Conservation (phyloP, 768 basidiomycete species). For the Vishniacozyma victoriae region DNA sequence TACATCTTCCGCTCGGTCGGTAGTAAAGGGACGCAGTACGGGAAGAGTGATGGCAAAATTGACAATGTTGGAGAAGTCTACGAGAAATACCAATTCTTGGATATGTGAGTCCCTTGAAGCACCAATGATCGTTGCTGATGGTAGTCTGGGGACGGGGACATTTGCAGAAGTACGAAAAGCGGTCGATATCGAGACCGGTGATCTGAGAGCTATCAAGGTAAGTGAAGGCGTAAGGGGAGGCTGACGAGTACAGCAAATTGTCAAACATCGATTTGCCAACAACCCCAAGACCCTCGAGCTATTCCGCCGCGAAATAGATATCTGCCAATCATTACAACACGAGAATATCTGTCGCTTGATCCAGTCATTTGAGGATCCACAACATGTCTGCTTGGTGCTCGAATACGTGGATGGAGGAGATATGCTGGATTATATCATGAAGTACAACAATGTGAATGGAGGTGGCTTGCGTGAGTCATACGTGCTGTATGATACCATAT, state of each 20-base stretch:
- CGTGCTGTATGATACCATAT: neutral
- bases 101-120: slow-evolving; percentile 22
- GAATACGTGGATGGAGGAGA: slow-evolving; percentile 86
- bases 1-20: slow-evolving; percentile 43
- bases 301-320: slow-evolving; percentile 68
- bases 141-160: slow-evolving; percentile 70
- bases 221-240: slow-evolving; percentile 3
- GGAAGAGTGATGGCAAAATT: slow-evolving; percentile 11
- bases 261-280: slow-evolving; percentile 36
- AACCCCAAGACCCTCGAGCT: slow-evolving; percentile 44
- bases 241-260: slow-evolving; percentile 36
- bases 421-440: slow-evolving; percentile 66
- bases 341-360: slow-evolving; percentile 74
- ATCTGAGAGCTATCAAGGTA: slow-evolving; percentile 74
- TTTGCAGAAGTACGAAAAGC: slow-evolving; percentile 89
- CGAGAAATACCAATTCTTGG: slow-evolving; percentile 47
- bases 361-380: slow-evolving; percentile 66
- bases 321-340: slow-evolving; percentile 70
- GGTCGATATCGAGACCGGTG: slow-evolving; percentile 62
- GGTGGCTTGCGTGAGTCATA: slow-evolving; percentile 58
- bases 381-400: slow-evolving; percentile 57
- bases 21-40: slow-evolving; percentile 15
- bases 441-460: slow-evolving; percentile 28
- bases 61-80: slow-evolving; percentile 47
- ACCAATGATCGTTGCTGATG: slow-evolving; percentile 32